Conservation (phyloP, 2,329 filamentous ascomycete genomes). For the Diaporthe aspalathi region DNA sequence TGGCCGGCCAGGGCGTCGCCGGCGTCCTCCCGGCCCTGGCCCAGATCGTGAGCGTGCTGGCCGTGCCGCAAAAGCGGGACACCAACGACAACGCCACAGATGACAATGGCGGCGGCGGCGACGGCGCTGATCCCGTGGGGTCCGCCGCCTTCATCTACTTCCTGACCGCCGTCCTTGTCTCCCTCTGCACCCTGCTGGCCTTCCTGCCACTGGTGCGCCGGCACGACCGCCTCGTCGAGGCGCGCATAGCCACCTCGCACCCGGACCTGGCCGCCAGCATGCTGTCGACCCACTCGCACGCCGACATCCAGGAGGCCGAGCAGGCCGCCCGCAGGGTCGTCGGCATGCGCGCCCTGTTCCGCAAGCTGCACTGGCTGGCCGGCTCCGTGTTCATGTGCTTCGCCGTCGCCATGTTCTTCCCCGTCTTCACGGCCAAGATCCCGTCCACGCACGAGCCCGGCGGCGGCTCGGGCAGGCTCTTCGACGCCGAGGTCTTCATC, state of each 20-base stretch:
- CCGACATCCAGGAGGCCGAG: constrained; percentile 64
- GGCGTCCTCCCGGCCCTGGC: constrained; percentile 90
- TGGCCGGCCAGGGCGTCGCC: constrained; percentile 92
- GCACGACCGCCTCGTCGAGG: constrained; percentile 65
- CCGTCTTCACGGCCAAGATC: constrained; percentile 85
- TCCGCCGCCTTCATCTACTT: constrained; percentile 92
- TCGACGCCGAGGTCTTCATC: constrained; percentile 83
- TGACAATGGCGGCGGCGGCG: constrained; percentile 33
- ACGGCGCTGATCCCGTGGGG: constrained; percentile 53
- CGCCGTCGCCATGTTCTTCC: constrained; percentile 87
- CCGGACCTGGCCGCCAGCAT: constrained; percentile 32
- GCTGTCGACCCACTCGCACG: constrained; percentile 56
- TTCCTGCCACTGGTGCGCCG: constrained; percentile 79
- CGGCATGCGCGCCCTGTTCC: constrained; percentile 73
- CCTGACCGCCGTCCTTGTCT: constrained; percentile 84
- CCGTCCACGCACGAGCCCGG: constrained; percentile 52
- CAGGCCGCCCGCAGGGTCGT: constrained; percentile 61
- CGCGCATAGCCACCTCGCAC: constrained; percentile 55
- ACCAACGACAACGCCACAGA: neutral
- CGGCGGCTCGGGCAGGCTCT: constrained; percentile 59
- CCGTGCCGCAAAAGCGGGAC: constrained; percentile 61
- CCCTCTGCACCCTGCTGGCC: constrained; percentile 74
- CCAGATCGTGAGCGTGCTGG: constrained; percentile 85
- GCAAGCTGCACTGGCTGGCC: constrained; percentile 83
- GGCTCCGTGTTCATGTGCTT: constrained; percentile 86